Percentiles rank a stretch among this genome's conserved stretches.
Conservation (phyloP, 345 rosid species). For the Eucalyptus erythrocorys region DNA sequence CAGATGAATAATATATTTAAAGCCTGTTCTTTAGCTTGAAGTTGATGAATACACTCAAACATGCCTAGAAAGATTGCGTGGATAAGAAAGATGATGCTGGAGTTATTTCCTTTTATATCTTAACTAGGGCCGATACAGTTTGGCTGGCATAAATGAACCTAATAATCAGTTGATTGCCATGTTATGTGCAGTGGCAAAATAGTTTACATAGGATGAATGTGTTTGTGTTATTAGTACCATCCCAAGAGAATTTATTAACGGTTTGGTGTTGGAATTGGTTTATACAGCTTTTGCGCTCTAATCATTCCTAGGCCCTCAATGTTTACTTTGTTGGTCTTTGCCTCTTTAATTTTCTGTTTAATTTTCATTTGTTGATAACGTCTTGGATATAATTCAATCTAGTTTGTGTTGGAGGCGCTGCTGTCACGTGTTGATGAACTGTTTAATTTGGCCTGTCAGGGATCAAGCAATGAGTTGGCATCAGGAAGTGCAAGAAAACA, state of each 20-base stretch:
- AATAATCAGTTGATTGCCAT: background rate
- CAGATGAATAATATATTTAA: background rate
- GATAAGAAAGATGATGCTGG: background rate
- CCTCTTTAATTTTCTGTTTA: background rate
- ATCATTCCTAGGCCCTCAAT: background rate
- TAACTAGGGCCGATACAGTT: background rate
- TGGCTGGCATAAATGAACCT: background rate
- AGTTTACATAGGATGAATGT: background rate
- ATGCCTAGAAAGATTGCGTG: background rate
- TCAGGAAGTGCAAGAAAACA: constrained; percentile 18
- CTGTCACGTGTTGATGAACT: background rate
- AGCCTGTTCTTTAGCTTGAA: background rate
- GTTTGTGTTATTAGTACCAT: background rate
- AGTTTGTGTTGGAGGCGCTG: background rate
- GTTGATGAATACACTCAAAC: background rate
- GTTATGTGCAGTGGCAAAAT: background rate
- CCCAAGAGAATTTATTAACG: background rate
- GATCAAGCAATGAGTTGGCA: constrained; percentile 19
- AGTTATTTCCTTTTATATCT: background rate
- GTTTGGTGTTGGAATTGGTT: background rate
- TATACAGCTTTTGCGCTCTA: background rate
- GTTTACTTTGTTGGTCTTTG: background rate
- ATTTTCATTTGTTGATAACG: background rate
- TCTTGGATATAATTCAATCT: background rate
- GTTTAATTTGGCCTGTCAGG: constrained; percentile 27